These are phyloP conservation scores for Pulveroboletus sp. DNA, from an alignment of 768 basidiomycete species.

Conservation along the genomic window DNA sequence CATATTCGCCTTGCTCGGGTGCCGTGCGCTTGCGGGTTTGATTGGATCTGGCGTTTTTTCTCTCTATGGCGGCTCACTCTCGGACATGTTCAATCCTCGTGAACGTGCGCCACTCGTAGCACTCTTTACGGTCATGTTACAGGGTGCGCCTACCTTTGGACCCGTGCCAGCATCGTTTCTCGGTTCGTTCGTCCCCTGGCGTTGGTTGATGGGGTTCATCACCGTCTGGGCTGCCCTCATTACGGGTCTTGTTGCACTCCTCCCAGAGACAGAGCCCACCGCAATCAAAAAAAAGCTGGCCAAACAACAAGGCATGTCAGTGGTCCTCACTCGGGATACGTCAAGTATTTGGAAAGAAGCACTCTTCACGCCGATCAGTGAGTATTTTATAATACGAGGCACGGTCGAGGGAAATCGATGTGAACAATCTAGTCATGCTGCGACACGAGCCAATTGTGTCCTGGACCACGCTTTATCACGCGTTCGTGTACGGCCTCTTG, in stretches of 20 bases:
- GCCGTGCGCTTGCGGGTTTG: constrained; percentile 21
- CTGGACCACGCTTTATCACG: constrained; percentile 28
- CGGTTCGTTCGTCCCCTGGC: constrained; percentile 21
- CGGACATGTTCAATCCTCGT: constrained; percentile 27
- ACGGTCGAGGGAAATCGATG: background rate
- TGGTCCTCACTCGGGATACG: background rate
- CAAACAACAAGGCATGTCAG: constrained; percentile 6
- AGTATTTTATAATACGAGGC: constrained; percentile 3
- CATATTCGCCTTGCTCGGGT: constrained; percentile 15
- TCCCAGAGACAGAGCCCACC: constrained; percentile 26
- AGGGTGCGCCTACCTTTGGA: constrained; percentile 29
- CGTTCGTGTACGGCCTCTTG: constrained; percentile 27
- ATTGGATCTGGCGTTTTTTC: constrained; percentile 27
- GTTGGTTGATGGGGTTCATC: constrained; percentile 26
- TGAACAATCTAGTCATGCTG: constrained; percentile 19
- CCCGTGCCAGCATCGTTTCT: constrained; percentile 26
- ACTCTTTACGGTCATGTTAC: constrained; percentile 29
- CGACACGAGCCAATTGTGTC: constrained; percentile 23
- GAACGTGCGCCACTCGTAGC: constrained; percentile 29
- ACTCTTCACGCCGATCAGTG: constrained; percentile 25
- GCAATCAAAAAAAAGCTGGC: constrained; percentile 18
- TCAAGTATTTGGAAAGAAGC: constrained; percentile 21
- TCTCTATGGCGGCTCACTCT: constrained; percentile 29
- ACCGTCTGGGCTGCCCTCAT: constrained; percentile 23
- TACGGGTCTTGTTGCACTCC: constrained; percentile 9